These are phyloP conservation scores for Aureobasidium melanogenum DNA, from an alignment of 2,329 filamentous ascomycete genomes.

Conservation along the genomic window DNA sequence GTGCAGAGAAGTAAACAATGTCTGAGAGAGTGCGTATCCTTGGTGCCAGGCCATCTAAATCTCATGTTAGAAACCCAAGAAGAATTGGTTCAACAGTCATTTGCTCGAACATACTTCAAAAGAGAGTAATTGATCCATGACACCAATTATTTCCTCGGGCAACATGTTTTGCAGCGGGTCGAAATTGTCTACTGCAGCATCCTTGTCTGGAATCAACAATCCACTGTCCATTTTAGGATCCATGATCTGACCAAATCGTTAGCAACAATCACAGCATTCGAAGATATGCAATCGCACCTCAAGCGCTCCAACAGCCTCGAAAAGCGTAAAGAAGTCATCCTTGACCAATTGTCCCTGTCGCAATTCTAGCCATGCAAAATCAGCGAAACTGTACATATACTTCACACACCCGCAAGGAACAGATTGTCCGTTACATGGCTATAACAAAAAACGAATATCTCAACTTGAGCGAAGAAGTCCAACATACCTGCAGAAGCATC, in stretches of 20 bases:
- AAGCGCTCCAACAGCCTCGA: constrained; percentile 82
- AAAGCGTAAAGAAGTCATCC: constrained; percentile 88
- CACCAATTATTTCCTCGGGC: constrained; percentile 75
- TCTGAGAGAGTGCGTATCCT: constrained; percentile 92
- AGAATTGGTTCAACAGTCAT: background rate
- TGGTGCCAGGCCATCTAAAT: constrained; percentile 89
- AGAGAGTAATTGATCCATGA: constrained; percentile 87
- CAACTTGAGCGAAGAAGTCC: background rate
- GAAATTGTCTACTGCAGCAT: constrained; percentile 37
- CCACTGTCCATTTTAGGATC: constrained; percentile 99
- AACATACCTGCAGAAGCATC: constrained; percentile 22
- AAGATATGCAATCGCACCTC: constrained; percentile 41
- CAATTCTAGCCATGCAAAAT: constrained; percentile 36
- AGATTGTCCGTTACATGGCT: background rate
- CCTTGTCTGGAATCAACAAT: constrained; percentile 53
- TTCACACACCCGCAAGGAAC: background rate
- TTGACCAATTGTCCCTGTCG: constrained; percentile 77
- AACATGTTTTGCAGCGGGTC: constrained; percentile 59
- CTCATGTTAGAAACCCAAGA: background rate
- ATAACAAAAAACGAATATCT: background rate
- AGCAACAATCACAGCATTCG: background rate
- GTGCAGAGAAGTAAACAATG: constrained; percentile 85
- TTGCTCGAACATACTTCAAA: constrained; percentile 59
- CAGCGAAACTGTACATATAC: background rate
- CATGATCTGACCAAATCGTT: constrained; percentile 65